Base-by-base conservation (phyloP, 352 stramenopile species). In the Phytophthora tubulina region DNA sequence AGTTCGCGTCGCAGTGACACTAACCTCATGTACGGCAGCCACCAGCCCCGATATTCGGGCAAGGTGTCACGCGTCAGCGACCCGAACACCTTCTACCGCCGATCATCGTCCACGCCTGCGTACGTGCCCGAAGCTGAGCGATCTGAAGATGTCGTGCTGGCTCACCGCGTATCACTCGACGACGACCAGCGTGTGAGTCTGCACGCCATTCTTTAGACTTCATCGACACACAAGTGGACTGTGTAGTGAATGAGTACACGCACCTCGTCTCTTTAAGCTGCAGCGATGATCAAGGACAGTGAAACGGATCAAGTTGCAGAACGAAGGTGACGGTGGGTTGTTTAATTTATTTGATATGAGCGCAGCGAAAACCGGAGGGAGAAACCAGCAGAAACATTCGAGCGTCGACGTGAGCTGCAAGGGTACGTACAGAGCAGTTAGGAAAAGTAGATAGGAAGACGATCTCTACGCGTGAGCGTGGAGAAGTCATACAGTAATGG, bases 121-220 rank as follows among this genome's bases (percentile, higher is more conserved):
- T 85, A 84, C 54, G 63, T 70, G n/a, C 76, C 73, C 30, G 73
- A 79, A 27, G 50, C 67, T 4, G 73, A 81, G 62, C 60, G 62
- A 64, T 80, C 78, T 6, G 69, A 88, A 67, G 82, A 89, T 46
- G 82, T 89, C 3, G 80, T 89, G 53, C 68, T 89, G 45, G 82
- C 80, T 41, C 80, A 88, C 44, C 82, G 82, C 61, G 76, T 88
- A 56, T 89, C 82, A 59, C 80, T 90, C 2, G 80, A 88, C 66
- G 73, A 90, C 27, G 80, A 84, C 13, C 78, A 88, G 51, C 82
- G 82, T 32, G 78, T 88, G 76, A 90, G 82, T 76, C 73, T 90
- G 50, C 82, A 90, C 63, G 82, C 82, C 46, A 90, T 90, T 49
- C 75, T 90, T n/a, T 90, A 86, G 58, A 75, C 8, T 42, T 35